Conservation (phyloP, 139 green algal species). For the Picochlorum sp. region DNA sequence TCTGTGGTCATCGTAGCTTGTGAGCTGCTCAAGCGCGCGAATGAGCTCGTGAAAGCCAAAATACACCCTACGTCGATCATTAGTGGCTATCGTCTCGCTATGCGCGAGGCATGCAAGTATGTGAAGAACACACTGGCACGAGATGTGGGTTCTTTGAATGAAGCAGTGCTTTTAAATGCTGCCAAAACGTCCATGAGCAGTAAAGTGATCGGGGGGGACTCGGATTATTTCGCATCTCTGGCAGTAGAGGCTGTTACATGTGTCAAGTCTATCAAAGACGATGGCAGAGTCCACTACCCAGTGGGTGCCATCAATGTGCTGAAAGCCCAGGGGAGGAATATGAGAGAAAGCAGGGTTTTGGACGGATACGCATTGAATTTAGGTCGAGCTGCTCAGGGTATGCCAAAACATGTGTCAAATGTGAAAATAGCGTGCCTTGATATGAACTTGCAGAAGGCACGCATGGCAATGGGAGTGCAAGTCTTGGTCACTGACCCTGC, state of each 20-base stretch:
- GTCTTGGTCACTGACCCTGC: slow-evolving; percentile 89
- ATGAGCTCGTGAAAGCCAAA: slow-evolving; percentile 87
- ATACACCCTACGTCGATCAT: slow-evolving; percentile 99
- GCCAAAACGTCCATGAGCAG: slow-evolving; percentile 90
- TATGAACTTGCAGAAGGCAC: slow-evolving; percentile 88
- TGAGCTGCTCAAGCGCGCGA: slow-evolving; percentile 91
- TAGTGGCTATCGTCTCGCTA: slow-evolving; percentile 86
- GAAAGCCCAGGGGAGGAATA: slow-evolving; percentile 92
- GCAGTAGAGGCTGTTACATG: slow-evolving; percentile 64
- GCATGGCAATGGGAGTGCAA: slow-evolving; percentile 84
- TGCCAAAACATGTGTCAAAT: slow-evolving; percentile 39
- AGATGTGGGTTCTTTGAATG: slow-evolving; percentile 62
- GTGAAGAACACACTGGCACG: slow-evolving; percentile 79
- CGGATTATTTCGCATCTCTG: slow-evolving; percentile 82
- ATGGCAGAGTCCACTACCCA: slow-evolving; percentile 61
- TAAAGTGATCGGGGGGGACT: slow-evolving; percentile 84
- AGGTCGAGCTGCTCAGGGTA: slow-evolving; percentile 69
- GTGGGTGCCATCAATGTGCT: slow-evolving; percentile 96
- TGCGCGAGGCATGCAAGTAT: slow-evolving; percentile 91
- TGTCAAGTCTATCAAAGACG: slow-evolving; percentile 40
- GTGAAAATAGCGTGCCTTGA: slow-evolving; percentile 85
- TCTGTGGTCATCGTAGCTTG: slow-evolving; percentile 95
- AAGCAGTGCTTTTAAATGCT: slow-evolving; percentile 72
- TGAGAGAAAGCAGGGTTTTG: slow-evolving; percentile 76
- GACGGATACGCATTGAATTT: slow-evolving; percentile 95